Base-by-base conservation (phyloP, 345 rosid genomes). In the Populus pruinosa region DNA sequence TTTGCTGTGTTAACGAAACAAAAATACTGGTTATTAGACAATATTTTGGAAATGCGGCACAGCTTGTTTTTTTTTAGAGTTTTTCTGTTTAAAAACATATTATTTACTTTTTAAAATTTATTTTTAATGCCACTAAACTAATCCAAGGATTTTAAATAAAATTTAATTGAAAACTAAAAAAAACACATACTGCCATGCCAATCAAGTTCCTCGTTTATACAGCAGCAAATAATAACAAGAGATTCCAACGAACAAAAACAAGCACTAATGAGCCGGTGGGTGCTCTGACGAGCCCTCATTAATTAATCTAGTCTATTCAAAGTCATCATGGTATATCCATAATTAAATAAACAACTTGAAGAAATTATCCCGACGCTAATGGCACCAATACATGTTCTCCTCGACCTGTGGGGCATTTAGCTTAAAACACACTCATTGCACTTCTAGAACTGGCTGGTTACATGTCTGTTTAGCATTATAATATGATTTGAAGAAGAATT, bases 371-470 rank as follows among this genome's bases (percentile, higher is more conserved):
- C 77, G 76, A 73, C 35, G 79, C 77, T 77, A 75, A 81, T 81
- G 83, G 78, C 80, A 65, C 55, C 61, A 17, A 73, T 85, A 80
- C 89, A 85, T 83, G 80, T 33, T 33, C 35, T 33, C 5, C 4
- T 81, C 82, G 49, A 25, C 85, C 82, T 75, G 93, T 88, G 94
- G 96, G 91, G 84, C 95, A 36, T 74, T 75, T 75, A 38, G 84
- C 94, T 87, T 86, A 70, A 71, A 83, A 83, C 91, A 85, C 79
- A 88, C 91, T 89, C 97, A 86, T 90, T 85, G 82, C 84, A 76
- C 59, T 82, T 83, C 83, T 65, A 49, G 83, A 84, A 41, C 69
- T 33, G 35, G 35, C 35, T 33, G 35, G 35, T 33, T 33, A 33
- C 35, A 33, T 33, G 35, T 33, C 35, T 33, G 35, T 33, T 33